Base-by-base conservation (phyloP, 2,329 filamentous ascomycete genomes). In the Sporothrix pseudoabietina region DNA sequence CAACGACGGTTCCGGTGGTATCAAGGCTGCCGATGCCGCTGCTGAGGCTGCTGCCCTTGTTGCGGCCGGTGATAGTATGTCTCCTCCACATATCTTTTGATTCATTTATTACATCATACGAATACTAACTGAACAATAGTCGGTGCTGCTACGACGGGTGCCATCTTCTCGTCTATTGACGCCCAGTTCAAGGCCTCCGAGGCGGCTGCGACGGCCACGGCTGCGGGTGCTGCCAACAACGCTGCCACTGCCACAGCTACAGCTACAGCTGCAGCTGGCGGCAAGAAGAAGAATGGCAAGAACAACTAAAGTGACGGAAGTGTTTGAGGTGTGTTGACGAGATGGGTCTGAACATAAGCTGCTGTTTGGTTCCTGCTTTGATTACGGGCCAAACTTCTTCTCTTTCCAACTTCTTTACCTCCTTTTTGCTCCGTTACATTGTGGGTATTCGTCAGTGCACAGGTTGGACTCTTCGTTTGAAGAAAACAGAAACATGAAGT, bases 131-230 rank as follows among this genome's bases (percentile, higher is more conserved):
- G 26, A 59, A 73, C 57, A 4, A n/a, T 30, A 75, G 75, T 70
- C 47, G 73, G 73, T 10, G 75, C 75, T n/a, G 72, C n/a, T 5
- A 75, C 75, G 9, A 72, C 71, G 1, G 75, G 75, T 14, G 75
- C 75, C 66, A 72, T 75, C 30, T 75, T 75, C 35, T 35, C 71
- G 7, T 75, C 75, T 0, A 70, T 75, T 52, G 70, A 75, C 54
- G 75, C 75, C 30, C 19, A 65, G 22, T 75, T 75, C 72, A 69
- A 73, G 49, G 73, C 74, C 1, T 73, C 71, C 10, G 73, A 61
- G 39, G 72, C 71, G 8, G 69, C 72, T 9, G 69, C 63, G 10
- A 71, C 69, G 1, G 59, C 75, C 1, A 39, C 70, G 12, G 69
- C 69, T 8, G 63, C 72, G 16, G 69, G 70, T n/a, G 47, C 35